These are phyloP conservation scores for Aspergillus pseudoglaucus DNA, from an alignment of 2,329 filamentous ascomycete species.

Conservation along the genomic window DNA sequence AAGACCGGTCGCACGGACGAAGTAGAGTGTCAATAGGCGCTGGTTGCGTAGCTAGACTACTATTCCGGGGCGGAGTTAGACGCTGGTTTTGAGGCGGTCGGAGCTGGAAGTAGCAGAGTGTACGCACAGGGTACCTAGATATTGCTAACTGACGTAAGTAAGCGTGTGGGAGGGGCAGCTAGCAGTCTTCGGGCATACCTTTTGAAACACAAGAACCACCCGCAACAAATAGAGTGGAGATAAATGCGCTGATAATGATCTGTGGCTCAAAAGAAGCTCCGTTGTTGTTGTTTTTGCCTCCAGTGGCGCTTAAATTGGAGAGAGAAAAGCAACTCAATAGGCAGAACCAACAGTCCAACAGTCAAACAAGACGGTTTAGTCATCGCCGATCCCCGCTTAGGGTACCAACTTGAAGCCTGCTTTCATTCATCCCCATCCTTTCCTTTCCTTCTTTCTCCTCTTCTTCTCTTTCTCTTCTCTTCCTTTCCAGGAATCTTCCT, in stretches of 20 bases:
- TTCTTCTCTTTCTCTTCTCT: constrained; percentile 6
- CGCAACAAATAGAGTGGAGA: too few species aligned
- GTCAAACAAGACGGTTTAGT: constrained; percentile 12
- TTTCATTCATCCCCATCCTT: constrained; percentile 4
- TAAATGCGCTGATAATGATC: too few species aligned
- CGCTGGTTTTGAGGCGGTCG: constrained; percentile 14
- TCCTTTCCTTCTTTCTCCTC: constrained; percentile 4
- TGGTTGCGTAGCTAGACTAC: constrained; percentile 1
- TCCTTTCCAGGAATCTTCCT: constrained; percentile 4
- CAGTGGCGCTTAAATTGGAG: neutral
- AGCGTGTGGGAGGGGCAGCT: neutral
- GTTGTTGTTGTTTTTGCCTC: neutral
- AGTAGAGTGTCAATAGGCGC: neutral
- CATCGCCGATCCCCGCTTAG: constrained; percentile 17
- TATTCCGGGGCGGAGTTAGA: constrained; percentile 5
- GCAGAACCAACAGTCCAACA: neutral
- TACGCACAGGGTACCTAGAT: too few species aligned
- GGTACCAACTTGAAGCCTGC: constrained; percentile 3
- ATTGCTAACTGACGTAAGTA: constrained; percentile 3
- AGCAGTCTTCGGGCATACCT: neutral
- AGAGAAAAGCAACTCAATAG: neutral
- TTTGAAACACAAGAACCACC: neutral
- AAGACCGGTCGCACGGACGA: neutral
- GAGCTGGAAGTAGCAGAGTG: too few species aligned
- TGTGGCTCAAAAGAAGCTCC: too few species aligned